Evolutionary conservation across 2,329 filamentous ascomycete genomes (phyloP), one percentile per base, ranked within the genome.

Genomic region (Diaporthe sp.): DNA sequence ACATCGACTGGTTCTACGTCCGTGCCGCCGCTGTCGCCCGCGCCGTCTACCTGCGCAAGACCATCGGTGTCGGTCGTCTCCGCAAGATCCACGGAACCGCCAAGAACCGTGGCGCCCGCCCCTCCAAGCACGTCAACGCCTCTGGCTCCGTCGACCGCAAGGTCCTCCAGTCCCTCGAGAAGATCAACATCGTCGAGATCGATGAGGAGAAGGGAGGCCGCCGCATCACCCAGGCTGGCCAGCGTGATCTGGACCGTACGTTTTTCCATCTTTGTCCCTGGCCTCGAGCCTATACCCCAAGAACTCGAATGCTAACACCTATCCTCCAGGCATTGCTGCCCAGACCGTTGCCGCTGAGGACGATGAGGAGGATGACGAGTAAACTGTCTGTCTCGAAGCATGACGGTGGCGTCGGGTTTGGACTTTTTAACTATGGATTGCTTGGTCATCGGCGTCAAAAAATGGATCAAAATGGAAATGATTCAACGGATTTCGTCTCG

Each of bases 41-140:
- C 85, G 96, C 98, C 91, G 93, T 99, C 91, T 99, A 99, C 92
- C 91, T 99, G 87, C 94, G 97, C 90, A 99, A 99, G 92, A 98
- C 96, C 78, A 96, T 99, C 85, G 97, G 97, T 91, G 95, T 99
- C 82, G 97, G 97, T 88, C 95, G 97, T 85, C 93, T 99, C 82
- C 94, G 96, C 87, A 98, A 97, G 91, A 94, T 94, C 80, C 97
- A 99, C 92, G 97, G 95, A 83, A 94, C 92, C 82, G 94, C 94
- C 90, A 98, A 97, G 93, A 99, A 98, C 94, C 95, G 97, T 82
- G 97, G 97, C 83, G 92, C 92, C 82, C 92, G 94, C 81, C 97
- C 97, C 85, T 95, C 92, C 79, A 93, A 97, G 89, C 97, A 99
- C 92, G 95, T 98, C 83, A 94, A 98, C 85, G 97, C 96, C 86